Conservation (phyloP, 495 filamentous ascomycete genomes). For the Podospora australis region DNA sequence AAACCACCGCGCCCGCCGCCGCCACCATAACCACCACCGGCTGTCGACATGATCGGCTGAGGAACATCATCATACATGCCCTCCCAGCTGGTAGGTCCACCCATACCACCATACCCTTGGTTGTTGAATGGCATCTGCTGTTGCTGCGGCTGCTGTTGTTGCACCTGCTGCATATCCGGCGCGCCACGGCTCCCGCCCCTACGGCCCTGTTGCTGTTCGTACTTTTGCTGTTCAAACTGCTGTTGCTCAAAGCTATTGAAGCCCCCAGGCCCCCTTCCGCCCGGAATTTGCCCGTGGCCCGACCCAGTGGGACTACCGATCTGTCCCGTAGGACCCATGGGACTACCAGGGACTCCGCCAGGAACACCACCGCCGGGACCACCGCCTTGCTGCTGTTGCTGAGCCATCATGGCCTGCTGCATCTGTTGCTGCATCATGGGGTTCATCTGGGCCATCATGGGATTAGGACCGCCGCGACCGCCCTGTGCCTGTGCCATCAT, state of each 20-base stretch:
- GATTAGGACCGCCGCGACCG: slow-evolving; percentile 30
- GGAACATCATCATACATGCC: slow-evolving; percentile 99
- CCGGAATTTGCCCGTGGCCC: slow-evolving; percentile 9
- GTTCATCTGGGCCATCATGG: slow-evolving; percentile 59
- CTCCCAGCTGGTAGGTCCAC: slow-evolving; percentile 78
- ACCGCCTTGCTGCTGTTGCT: slow-evolving; percentile 47
- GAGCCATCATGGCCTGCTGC: slow-evolving; percentile 79
- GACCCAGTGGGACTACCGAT: not conserved
- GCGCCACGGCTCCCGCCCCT: slow-evolving; percentile 30
- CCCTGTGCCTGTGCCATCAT: slow-evolving; percentile 21
- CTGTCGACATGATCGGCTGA: slow-evolving; percentile 63
- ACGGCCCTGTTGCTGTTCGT: slow-evolving; percentile 57
- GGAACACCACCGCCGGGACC: slow-evolving; percentile 23
- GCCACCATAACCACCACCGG: slow-evolving; percentile 44
- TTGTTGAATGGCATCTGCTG: no score
- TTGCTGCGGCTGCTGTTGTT: no score
- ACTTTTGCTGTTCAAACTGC: slow-evolving; percentile 83
- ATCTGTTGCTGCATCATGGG: slow-evolving; percentile 81
- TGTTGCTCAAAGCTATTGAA: slow-evolving; percentile 49
- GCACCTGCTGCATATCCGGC: slow-evolving; percentile 23
- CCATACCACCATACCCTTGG: slow-evolving; percentile 34
- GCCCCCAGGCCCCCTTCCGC: slow-evolving; percentile 9
- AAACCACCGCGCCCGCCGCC: slow-evolving; percentile 49
- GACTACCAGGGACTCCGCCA: slow-evolving; percentile 16
- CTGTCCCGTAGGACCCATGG: slow-evolving; percentile 3